Conservation (phyloP, 164 flowering plant species). For the Vitis riparia region DNA sequence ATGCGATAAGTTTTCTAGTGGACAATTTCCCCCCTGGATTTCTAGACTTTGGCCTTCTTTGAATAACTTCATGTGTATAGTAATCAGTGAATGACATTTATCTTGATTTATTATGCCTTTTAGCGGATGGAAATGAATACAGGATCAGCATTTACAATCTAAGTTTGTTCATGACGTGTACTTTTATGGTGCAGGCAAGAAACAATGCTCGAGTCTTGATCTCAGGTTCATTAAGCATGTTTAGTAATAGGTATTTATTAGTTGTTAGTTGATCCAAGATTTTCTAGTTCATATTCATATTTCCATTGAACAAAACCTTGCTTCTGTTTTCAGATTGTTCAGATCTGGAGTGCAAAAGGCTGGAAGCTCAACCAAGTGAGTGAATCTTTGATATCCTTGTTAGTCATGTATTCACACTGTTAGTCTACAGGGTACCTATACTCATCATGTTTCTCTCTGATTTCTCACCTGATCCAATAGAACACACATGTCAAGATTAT, state of each 20-base stretch:
- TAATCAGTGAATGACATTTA: no score
- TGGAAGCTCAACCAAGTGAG: constrained; percentile 71
- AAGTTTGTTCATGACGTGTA: background rate
- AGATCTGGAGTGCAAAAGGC: constrained; percentile 77
- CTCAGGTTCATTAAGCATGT: constrained; percentile 80
- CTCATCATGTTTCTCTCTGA: background rate
- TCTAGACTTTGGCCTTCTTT: no score
- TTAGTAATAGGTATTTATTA: constrained; percentile 71
- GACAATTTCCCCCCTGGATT: no score
- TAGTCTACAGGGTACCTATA: background rate
- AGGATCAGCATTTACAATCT: no score
- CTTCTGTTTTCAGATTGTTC: constrained; percentile 55
- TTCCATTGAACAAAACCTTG: background rate
- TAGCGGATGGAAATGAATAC: no score
- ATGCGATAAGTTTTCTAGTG: no score
- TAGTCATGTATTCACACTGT: background rate
- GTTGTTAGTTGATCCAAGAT: constrained; percentile 2
- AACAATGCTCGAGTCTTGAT: constrained; percentile 89
- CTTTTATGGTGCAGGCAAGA: constrained; percentile 66
- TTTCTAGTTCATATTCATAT: background rate
- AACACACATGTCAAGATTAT: background rate
- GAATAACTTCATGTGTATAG: no score
- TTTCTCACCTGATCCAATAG: background rate
- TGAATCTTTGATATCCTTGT: constrained; percentile 6
- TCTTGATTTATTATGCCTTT: no score